Evolutionary conservation across 805 yeast species (phyloP), one percentile per base, ranked within the genome.

Genomic region (Candida germanica): DNA sequence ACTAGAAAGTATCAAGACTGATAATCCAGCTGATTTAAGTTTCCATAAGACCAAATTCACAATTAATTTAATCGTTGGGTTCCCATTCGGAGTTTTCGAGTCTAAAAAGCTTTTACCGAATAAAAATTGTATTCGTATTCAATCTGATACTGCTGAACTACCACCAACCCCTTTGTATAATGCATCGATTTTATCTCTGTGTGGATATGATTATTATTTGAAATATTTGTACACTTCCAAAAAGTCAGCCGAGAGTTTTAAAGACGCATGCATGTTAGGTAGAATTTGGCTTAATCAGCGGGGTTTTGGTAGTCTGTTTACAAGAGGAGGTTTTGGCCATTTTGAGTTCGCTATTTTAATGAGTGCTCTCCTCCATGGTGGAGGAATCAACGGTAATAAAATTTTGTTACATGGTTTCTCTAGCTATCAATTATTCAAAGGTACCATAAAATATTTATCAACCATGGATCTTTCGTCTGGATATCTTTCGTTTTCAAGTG

Each of bases 381-480:
- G 94, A 48, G 89, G 91, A 40, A 58, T 65, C 5, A 71, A 69
- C 46, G 93, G 94, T 10, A 83, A 81, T 50, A 83, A 80, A 50
- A 80, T 87, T 16, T 67, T 93, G 37, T 59, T 88, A 25, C 83
- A 81, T 48, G 98, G 98, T 0, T 91, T 84, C 58, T 87, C 96
- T 3, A 83, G 94, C 15, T 93, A 88, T 56, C 98, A 93, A 63
- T 66, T 93, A 34, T 93, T 93, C 69, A 89, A 87, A 56, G 96
- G 95, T 54, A 79, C 86, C 1, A 71, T 93, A 38, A 79, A 79
- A 49, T 89, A 83, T 53, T 55, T 91, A 42, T 94, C 96, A 3
- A 76, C 85, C 3, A 80, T 81, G 71, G 95, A 88, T 57, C 59
- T 89, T 32, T 65, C 73, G 36, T 52, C 66, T 7, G 93, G 91